Conservation (phyloP, 495 filamentous ascomycete genomes). For the Penicillium longicatenatum region DNA sequence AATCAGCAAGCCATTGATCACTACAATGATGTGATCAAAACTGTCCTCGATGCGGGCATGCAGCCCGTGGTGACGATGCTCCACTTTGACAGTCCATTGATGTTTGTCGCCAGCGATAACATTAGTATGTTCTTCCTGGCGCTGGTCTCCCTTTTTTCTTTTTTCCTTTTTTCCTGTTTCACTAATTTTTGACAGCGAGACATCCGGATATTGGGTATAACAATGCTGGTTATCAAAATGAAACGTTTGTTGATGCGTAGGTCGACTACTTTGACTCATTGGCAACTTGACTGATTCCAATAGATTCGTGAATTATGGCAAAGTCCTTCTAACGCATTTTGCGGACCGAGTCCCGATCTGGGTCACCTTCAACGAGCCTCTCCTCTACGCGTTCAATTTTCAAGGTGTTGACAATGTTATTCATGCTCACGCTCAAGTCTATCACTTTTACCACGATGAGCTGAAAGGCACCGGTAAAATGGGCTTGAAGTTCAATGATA, state of each 20-base stretch:
- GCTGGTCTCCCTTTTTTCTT: no score
- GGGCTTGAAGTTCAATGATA: slow-evolving; percentile 44
- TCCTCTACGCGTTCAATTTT: slow-evolving; percentile 34
- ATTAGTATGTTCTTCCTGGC: slow-evolving; percentile 14
- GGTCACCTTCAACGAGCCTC: slow-evolving; percentile 51
- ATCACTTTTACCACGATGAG: slow-evolving; percentile 44
- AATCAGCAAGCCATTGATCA: slow-evolving; percentile 47
- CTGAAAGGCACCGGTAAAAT: slow-evolving; percentile 42
- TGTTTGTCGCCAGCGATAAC: slow-evolving; percentile 28
- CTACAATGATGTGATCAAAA: slow-evolving; percentile 49
- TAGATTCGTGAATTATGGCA: slow-evolving; percentile 39
- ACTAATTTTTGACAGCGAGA: slow-evolving; percentile 11
- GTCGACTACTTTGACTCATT: neutral
- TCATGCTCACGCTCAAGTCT: slow-evolving; percentile 40
- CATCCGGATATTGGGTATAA: slow-evolving; percentile 32
- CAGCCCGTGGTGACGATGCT: slow-evolving; percentile 44
- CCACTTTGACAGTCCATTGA: slow-evolving; percentile 44
- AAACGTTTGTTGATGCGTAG: slow-evolving; percentile 34
- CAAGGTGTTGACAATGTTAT: slow-evolving; percentile 36
- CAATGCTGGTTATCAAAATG: slow-evolving; percentile 39
- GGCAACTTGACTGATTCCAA: neutral
- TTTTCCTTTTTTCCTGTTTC: slow-evolving; percentile 1
- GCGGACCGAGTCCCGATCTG: slow-evolving; percentile 47
- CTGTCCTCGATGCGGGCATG: slow-evolving; percentile 42
- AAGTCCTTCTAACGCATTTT: slow-evolving; percentile 43